phyloP scores from a whole-genome alignment of 768 basidiomycete genomes.

The Rubroboletus satanas region DNA sequence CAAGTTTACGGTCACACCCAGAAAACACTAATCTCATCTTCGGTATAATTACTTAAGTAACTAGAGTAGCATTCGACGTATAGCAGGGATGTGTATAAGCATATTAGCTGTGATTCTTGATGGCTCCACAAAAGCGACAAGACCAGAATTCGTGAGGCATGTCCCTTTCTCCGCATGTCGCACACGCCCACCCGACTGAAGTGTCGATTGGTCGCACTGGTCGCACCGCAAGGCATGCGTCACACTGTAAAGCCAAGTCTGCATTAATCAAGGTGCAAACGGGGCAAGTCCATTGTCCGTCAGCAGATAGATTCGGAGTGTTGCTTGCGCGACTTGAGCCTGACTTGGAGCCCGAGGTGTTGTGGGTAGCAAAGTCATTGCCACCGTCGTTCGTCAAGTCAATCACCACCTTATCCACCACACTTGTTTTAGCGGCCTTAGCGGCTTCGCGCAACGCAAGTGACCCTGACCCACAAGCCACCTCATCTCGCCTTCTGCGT shows the following conservation, averaged over 20 bases:
- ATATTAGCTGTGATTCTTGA: constrained; percentile 44
- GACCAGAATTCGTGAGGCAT: constrained; percentile 70
- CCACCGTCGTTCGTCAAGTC: constrained; percentile 48
- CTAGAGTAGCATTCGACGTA: background rate
- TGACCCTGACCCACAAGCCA: constrained; percentile 64
- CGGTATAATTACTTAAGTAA: background rate
- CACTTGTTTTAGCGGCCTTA: constrained; percentile 66
- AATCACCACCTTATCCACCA: constrained; percentile 49
- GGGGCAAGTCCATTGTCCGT: constrained; percentile 48
- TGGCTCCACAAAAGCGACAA: constrained; percentile 66
- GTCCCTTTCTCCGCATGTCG: constrained; percentile 56
- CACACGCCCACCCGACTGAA: constrained; percentile 58
- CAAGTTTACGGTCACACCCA: constrained; percentile 25
- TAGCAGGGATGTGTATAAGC: background rate
- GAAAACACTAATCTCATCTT: constrained; percentile 57
- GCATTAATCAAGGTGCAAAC: constrained; percentile 68
- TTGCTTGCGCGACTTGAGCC: background rate
- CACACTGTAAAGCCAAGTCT: constrained; percentile 48
- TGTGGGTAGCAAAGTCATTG: background rate
- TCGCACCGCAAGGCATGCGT: constrained; percentile 48
- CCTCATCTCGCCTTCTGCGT: constrained; percentile 67
- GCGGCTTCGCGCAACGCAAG: constrained; percentile 57
- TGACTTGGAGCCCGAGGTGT: constrained; percentile 32
- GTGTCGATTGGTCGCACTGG: constrained; percentile 39
- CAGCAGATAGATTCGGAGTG: background rate